Evolutionary conservation across 2,329 filamentous ascomycete genomes (phyloP).

Genomic region (Cercospora sp.): DNA sequence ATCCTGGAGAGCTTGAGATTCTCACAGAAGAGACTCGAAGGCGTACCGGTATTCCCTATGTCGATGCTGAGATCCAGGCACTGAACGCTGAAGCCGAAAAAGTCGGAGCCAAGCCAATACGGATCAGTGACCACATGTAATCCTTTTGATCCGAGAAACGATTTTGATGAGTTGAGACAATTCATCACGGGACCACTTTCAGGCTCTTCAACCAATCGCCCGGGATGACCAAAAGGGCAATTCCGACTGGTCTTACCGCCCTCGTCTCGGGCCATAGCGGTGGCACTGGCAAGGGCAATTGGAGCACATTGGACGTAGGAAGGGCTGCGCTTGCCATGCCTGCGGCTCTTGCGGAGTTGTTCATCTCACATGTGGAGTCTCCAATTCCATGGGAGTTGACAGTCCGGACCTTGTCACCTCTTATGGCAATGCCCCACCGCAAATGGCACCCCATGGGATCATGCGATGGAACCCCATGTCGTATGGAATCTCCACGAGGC

Average conservation of each 20-base stretch:
- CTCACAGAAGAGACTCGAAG: constrained; percentile 47
- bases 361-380: background rate
- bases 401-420: background rate
- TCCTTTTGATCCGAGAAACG: background rate
- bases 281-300: background rate
- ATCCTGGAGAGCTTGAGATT: constrained; percentile 60
- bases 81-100: constrained; percentile 53
- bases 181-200: background rate
- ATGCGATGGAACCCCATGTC: background rate
- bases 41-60: constrained; percentile 52
- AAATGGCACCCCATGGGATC: background rate
- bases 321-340: background rate
- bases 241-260: background rate
- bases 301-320: background rate
- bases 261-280: background rate
- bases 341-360: background rate
- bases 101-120: constrained; percentile 40
- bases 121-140: background rate
- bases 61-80: constrained; percentile 50
- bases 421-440: background rate
- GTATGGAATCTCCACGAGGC: background rate
- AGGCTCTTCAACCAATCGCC: background rate
- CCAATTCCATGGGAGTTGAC: background rate
- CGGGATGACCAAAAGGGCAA: background rate
- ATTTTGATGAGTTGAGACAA: background rate